phyloP scores from a whole-genome alignment of 176 grass and related monocot species.

The Rhipidocladum racemiflorum region DNA sequence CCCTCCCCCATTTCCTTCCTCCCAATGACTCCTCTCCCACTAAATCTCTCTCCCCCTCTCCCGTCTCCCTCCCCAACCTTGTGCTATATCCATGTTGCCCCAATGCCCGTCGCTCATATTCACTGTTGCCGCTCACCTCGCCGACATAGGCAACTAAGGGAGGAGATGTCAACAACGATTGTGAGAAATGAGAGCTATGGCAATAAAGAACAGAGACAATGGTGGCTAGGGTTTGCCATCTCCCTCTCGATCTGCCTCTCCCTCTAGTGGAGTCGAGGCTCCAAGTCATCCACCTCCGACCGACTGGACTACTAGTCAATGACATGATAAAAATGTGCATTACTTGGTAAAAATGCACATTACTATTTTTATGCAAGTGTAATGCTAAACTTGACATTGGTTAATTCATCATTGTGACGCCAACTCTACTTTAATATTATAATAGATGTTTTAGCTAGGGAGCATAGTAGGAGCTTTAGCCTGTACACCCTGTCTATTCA shows the following conservation, averaged over 20 bases:
- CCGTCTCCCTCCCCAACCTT: background rate
- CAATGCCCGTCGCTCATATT: background rate
- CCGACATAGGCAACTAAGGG: background rate
- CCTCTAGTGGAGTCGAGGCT: background rate
- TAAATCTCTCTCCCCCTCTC: background rate
- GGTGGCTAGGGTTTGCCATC: background rate
- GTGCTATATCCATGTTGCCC: background rate
- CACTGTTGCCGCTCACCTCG: background rate
- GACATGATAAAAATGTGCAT: background rate
- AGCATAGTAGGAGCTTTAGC: background rate
- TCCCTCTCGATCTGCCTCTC: background rate
- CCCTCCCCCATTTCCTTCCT: background rate
- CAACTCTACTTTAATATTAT: too few relatives aligned
- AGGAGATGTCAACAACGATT: background rate
- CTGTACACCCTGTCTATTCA: background rate
- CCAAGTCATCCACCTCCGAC: background rate
- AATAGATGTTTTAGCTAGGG: background rate
- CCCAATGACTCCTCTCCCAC: background rate
- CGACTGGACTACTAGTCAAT: background rate
- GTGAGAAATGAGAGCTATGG: background rate
- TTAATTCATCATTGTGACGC: background rate
- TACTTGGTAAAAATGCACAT: background rate
- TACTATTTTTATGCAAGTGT: background rate
- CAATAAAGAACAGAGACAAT: background rate
- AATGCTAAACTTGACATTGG: background rate